phyloP scores from a whole-genome alignment of 2,329 filamentous ascomycete species.

The Aureobasidium sp. region DNA sequence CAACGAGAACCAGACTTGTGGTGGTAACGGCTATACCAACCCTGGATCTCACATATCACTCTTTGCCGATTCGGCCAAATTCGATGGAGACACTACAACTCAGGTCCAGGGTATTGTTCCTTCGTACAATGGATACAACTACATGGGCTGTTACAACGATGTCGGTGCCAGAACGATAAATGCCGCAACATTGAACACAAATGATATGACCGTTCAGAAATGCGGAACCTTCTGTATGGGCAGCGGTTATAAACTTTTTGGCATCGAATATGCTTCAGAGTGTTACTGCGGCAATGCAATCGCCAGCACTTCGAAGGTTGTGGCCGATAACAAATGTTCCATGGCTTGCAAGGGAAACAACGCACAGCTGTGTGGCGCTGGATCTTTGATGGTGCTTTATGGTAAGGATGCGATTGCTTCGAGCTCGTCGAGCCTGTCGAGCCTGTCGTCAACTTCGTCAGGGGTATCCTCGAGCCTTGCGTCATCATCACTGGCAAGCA shows the following conservation, averaged over 20 bases:
- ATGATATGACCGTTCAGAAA: conserved; percentile 31
- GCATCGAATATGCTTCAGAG: conserved; percentile 28
- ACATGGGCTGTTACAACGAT: conserved; percentile 11
- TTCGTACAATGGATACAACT: conserved; percentile 8
- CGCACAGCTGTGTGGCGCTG: conserved; percentile 20
- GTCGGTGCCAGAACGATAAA: conserved; percentile 17
- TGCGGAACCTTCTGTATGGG: conserved; percentile 27
- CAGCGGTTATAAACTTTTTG: conserved; percentile 27
- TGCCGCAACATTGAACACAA: conserved; percentile 16
- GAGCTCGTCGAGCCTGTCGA: background rate
- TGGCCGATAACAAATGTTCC: conserved; percentile 18
- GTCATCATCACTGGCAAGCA: too few species aligned
- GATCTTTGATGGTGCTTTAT: conserved; percentile 12
- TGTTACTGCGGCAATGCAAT: conserved; percentile 26
- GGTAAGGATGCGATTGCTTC: background rate
- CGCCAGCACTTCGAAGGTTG: conserved; percentile 12
- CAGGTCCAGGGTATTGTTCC: conserved; percentile 16
- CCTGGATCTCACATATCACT: conserved; percentile 36
- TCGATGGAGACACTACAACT: conserved; percentile 18
- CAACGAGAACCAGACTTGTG: conserved; percentile 24
- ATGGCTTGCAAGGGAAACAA: conserved; percentile 23
- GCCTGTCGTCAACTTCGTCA: background rate
- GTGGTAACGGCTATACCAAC: conserved; percentile 22
- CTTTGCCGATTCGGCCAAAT: conserved; percentile 18
- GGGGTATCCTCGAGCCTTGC: background rate